phyloP scores from a whole-genome alignment of 2,329 filamentous ascomycete genomes.

The Bipolaris oryzae region DNA sequence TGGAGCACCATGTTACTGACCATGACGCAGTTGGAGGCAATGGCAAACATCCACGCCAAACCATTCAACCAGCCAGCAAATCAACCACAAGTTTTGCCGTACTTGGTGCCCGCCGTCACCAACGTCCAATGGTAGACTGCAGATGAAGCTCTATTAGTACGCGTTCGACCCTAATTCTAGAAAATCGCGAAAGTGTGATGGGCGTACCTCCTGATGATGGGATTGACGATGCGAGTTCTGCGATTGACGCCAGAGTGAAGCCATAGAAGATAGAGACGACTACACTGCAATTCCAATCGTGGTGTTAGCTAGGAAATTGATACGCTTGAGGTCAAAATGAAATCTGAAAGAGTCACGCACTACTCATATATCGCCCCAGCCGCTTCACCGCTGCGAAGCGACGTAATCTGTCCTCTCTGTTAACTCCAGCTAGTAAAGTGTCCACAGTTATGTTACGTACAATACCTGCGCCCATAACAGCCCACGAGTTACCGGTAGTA shows the following conservation, averaged over 20 bases:
- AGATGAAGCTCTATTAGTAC: not conserved
- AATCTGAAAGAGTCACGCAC: not conserved
- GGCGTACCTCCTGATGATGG: not conserved
- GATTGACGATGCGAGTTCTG: not conserved
- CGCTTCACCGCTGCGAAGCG: not conserved
- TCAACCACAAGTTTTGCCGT: not conserved
- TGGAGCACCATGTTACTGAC: not conserved
- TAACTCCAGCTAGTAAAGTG: not conserved
- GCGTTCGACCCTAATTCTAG: not conserved
- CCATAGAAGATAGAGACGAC: not conserved
- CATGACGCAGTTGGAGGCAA: not conserved
- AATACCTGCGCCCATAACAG: not conserved
- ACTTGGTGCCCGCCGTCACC: not conserved
- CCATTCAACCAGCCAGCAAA: not conserved
- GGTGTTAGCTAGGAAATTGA: not conserved
- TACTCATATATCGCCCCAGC: not conserved
- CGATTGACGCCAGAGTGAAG: not conserved
- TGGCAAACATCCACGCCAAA: not conserved
- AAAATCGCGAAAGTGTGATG: not conserved
- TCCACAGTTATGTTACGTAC: not conserved
- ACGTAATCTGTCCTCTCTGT: not conserved
- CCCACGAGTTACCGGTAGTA: not conserved
- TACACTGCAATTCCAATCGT: not conserved
- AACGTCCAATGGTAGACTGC: not conserved
- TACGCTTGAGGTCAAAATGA: not conserved